Conservation (phyloP, 805 yeast genomes). For the Nadsonia fulvescens region DNA sequence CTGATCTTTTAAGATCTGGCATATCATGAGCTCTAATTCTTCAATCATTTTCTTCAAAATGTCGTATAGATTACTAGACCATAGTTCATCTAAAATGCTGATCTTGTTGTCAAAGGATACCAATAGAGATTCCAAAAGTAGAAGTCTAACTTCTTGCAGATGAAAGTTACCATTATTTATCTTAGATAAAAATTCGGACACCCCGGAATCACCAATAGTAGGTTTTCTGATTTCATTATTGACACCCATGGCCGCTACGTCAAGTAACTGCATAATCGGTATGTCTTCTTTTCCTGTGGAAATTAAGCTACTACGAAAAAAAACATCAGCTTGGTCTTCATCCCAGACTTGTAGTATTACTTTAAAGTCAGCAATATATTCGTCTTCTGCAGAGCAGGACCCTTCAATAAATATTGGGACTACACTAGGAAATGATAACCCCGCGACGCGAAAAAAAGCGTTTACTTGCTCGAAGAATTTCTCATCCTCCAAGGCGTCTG, state of each 20-base stretch:
- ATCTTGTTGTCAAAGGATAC: slow-evolving; percentile 1
- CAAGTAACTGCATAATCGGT: slow-evolving; percentile 14
- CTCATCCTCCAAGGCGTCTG: slow-evolving; percentile 12
- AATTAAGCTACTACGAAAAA: too few relatives aligned
- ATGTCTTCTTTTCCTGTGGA: slow-evolving; percentile 3
- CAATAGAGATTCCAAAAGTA: slow-evolving; percentile 14
- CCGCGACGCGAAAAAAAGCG: slow-evolving; percentile 8
- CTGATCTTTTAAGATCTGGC: too few relatives aligned
- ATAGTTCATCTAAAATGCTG: slow-evolving; percentile 20
- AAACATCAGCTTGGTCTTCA: slow-evolving; percentile 14
- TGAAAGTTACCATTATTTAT: slow-evolving; percentile 18
- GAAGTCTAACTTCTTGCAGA: slow-evolving; percentile 22
- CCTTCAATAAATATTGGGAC: slow-evolving; percentile 9
- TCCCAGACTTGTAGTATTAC: slow-evolving; percentile 22
- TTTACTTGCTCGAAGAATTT: slow-evolving; percentile 11
- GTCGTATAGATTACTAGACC: slow-evolving; percentile 23
- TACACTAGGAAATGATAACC: slow-evolving; percentile 8
- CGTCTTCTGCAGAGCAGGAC: slow-evolving; percentile 8
- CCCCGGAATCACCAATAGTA: too few relatives aligned
- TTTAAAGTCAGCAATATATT: slow-evolving; percentile 16
- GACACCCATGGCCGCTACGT: slow-evolving; percentile 16
- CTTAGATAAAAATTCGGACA: slow-evolving; percentile 14
- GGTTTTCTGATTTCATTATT: slow-evolving; percentile 7
- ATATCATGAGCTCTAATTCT: slow-evolving; percentile 11
- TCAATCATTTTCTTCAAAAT: slow-evolving; percentile 19